Evolutionary conservation across 768 basidiomycete species (phyloP).

Genomic region (Termitomyces eurrhizus): DNA sequence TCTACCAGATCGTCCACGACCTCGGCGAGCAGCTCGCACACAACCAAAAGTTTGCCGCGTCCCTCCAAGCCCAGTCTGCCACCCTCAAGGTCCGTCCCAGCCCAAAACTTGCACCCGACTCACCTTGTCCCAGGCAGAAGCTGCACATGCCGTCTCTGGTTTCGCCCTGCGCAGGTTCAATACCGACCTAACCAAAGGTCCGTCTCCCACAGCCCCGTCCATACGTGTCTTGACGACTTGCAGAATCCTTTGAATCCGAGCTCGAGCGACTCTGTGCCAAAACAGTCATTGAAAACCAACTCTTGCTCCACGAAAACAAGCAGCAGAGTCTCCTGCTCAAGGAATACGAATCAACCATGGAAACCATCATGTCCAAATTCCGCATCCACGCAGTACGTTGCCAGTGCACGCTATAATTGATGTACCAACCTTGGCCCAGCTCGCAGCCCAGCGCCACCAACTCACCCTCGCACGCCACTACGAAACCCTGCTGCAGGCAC

Average conservation of each 20-base stretch:
- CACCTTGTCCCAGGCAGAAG: slow-evolving; percentile 54
- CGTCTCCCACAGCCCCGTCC: slow-evolving; percentile 6
- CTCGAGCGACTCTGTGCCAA: slow-evolving; percentile 87
- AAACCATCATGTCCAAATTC: slow-evolving; percentile 96
- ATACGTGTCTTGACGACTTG: slow-evolving; percentile 5
- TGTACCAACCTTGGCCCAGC: slow-evolving; percentile 34
- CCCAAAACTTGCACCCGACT: too few species aligned
- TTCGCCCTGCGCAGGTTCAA: slow-evolving; percentile 83
- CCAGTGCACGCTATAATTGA: slow-evolving; percentile 52
- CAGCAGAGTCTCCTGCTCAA: slow-evolving; percentile 85
- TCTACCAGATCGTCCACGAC: slow-evolving; percentile 79
- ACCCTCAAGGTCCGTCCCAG: slow-evolving; percentile 62
- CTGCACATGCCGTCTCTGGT: slow-evolving; percentile 64
- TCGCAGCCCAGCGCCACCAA: slow-evolving; percentile 91
- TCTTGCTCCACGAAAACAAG: slow-evolving; percentile 90
- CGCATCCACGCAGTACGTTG: slow-evolving; percentile 61
- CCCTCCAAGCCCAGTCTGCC: slow-evolving; percentile 65
- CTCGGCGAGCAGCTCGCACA: slow-evolving; percentile 78
- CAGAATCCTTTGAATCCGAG: slow-evolving; percentile 92
- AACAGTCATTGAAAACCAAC: slow-evolving; percentile 91
- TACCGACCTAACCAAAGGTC: slow-evolving; percentile 82
- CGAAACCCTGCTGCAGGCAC: slow-evolving; percentile 70
- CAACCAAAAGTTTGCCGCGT: slow-evolving; percentile 71
- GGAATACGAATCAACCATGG: slow-evolving; percentile 93
- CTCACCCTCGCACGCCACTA: slow-evolving; percentile 86